Evolutionary conservation across 306 rosid species (phyloP), one percentile per base, ranked within the genome.

Genomic region (Cucurbita moschata): DNA sequence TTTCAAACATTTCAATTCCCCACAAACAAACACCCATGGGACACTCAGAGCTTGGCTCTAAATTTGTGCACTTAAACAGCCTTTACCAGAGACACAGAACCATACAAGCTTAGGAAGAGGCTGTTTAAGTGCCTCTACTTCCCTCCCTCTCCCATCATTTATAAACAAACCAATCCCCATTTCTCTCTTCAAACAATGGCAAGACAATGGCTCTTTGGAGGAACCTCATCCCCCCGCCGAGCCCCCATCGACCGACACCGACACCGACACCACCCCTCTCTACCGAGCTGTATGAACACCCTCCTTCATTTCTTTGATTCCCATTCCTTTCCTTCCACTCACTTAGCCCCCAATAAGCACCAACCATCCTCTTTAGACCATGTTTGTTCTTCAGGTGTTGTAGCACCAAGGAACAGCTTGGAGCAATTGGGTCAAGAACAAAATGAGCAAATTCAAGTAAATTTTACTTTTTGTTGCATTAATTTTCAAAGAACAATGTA

Each of bases 361-460:
- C 52, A n/a, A n/a, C 4, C 23, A 10, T 10, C 11, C 4, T 46
- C 9, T 43, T 7, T 7, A 8, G 8, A 5, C 18, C 11, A 61
- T 61, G 10, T 61, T 74, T 56, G 56, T 26, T 13, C 26, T 61
- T 61, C 68, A 61, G 97, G 96, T 51, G 51, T 78, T 80, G 92
- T 85, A 79, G 95, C 96, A 59, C 96, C 96, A 46, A 86, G 95
- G 83, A 92, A 86, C 76, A 88, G 95, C 84, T 85, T 89, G 92
- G 86, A 86, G 23, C 23, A 21, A 78, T 87, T 84, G 57, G 86
- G 83, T 54, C 79, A 71, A 46, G 53, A 85, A 81, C 85, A 88
- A 67, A 54, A 47, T 64, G 82, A 89, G 43, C 73, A 85, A 69
- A 69, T 85, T 60, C 52, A 18, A 64, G 71, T 64, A 64, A 64